Evolutionary conservation across 495 filamentous ascomycete genomes (phyloP).

Genomic region (Saxophila tyrrhenica): DNA sequence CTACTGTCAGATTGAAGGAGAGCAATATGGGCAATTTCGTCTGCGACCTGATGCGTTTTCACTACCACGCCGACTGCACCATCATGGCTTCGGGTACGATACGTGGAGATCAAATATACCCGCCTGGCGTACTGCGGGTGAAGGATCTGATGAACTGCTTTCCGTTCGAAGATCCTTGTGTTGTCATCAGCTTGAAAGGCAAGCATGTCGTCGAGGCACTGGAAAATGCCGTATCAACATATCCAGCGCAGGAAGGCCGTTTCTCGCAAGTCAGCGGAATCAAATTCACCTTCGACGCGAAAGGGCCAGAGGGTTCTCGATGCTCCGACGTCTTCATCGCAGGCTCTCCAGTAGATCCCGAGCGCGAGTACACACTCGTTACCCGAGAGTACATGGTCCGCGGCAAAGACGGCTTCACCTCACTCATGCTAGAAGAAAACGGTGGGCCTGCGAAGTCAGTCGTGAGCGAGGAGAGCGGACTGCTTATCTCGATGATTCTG

Average conservation of each 20-base stretch:
- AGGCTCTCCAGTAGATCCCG: constrained; percentile 45
- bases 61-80: constrained; percentile 67
- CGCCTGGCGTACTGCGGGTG: constrained; percentile 60
- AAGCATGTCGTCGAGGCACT: constrained; percentile 59
- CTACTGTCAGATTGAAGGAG: constrained; percentile 62
- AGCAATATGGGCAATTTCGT: constrained; percentile 84
- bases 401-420: constrained; percentile 75
- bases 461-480: constrained; percentile 73
- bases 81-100: constrained; percentile 86
- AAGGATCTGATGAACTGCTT: constrained; percentile 61
- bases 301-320: constrained; percentile 45
- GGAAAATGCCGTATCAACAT: constrained; percentile 68
- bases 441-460: constrained; percentile 66
- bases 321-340: constrained; percentile 51
- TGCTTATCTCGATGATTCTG: constrained; percentile 71
- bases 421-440: constrained; percentile 54
- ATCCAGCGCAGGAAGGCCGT: constrained; percentile 73
- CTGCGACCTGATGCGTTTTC: constrained; percentile 76
- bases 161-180: constrained; percentile 84
- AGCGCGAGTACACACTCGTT: constrained; percentile 52
- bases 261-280: constrained; percentile 80
- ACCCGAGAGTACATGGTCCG: constrained; percentile 79
- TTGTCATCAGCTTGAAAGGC: constrained; percentile 59
- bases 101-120: constrained; percentile 78
- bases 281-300: constrained; percentile 53